These are phyloP conservation scores for Rhododendron kiyosumense DNA, from an alignment of 148 eudicot species.

Conservation along the genomic window DNA sequence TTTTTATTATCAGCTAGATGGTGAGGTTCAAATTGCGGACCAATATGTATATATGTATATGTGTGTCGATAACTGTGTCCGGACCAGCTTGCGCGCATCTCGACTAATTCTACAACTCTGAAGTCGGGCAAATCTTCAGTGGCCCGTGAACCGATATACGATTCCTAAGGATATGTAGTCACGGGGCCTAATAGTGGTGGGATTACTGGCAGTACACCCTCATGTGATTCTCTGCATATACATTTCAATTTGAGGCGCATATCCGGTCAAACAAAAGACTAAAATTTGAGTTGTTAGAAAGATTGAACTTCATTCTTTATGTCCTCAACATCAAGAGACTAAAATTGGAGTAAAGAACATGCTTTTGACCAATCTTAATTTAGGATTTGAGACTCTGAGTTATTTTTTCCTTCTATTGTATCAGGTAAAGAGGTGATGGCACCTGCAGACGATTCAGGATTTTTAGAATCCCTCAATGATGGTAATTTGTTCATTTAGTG, in stretches of 20 bases:
- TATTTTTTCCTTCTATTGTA: neutral
- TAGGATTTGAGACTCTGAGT: neutral
- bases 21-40: neutral
- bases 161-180: neutral
- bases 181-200: neutral
- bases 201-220: neutral
- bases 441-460: constrained; percentile 9
- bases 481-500: constrained; percentile 11
- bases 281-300: neutral
- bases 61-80: too few species aligned
- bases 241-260: neutral
- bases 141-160: too few species aligned
- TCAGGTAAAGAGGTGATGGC: constrained; percentile 8
- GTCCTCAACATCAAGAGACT: neutral
- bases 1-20: neutral
- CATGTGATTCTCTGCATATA: neutral
- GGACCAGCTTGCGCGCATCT: too few species aligned
- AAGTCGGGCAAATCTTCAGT: too few species aligned
- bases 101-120: too few species aligned
- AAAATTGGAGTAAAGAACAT: neutral
- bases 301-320: neutral
- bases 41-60: too few species aligned
- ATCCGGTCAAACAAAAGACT: neutral
- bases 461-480: constrained; percentile 12
- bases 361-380: neutral